Base-by-base conservation (phyloP, 768 basidiomycete genomes). In the Rhodocollybia butyracea region DNA sequence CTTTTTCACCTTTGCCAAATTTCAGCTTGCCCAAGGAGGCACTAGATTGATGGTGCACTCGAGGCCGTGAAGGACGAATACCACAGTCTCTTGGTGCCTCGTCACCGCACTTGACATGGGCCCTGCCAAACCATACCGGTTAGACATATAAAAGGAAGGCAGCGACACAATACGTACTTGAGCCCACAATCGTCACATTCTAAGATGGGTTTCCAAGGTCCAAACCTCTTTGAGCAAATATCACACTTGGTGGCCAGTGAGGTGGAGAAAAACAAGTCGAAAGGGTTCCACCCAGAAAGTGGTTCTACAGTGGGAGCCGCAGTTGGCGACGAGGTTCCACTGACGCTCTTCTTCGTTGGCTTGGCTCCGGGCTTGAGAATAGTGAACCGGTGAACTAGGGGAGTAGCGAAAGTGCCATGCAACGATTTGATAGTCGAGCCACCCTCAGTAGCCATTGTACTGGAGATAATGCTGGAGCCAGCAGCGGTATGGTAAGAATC, bases 171-270 rank as follows among this genome's bases (percentile, higher is more conserved):
- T 6, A 67, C 80, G 53, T 55, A 88, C 84, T 84, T 80, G 62
- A 91, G 70, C 26, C 88, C 86, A 69, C 94, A 95, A 69, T 95
- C 93, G 68, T 95, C 93, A 66, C 93, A 96, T 63, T 89, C 84
- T 19, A 95, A 71, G 30, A 88, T 80, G 21, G 91, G 85, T 67
- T 92, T 94, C 86, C 89, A 87, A 21, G 48, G 48, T 12, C 92
- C 92, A 36, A 96, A 74, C 45, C 90, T 74, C 76, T 94, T 94
- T 40, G 67, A 64, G 63, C 93, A 96, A 17, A 93, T 70, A 68
- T 91, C 91, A 62, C 93, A 96, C 66, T 88, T 93, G 46, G 85
- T 79, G 3, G 82, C 82, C 22, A 90, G 67, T 43, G 89, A 69
- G 65, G 85, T 87, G 7, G 84, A 83, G 69, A 92, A 90, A 64